Base-by-base conservation (phyloP, 352 stramenopile species). In the Pythium utonaiense region DNA sequence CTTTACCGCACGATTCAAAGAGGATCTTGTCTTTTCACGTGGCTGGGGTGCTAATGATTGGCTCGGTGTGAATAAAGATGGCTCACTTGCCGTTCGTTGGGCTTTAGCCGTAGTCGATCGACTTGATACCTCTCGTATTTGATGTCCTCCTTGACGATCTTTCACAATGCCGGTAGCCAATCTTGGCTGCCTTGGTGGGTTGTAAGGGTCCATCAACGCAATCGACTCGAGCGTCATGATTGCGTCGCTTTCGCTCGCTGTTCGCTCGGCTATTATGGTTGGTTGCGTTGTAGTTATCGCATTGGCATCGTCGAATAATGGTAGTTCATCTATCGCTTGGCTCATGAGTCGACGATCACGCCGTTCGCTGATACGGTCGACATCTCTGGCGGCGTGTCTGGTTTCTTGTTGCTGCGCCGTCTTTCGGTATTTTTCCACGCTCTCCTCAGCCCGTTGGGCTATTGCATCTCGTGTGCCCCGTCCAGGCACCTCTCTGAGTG, bases 191-290 rank as follows among this genome's bases (percentile, higher is more conserved):
- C 6, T 25, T 6, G 40, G 40, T 27, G 40, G 47, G 27, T 49
- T 67, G 22, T 62, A 62, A 17, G n/a, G 53, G 31, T 67, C 53
- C 54, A 62, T 62, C 6, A 53, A 49, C 8, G 38, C 61, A 24
- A 67, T 41, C 14, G 53, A 48, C 31, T 67, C 60, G 3, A 67
- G 53, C 9, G 60, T 61, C 3, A 57, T 5, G 5, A 27, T 9
- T 2, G n/a, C 9, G 9, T 56, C 50, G 12, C 8, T 6, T 19
- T 53, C 27, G n/a, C 25, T 47, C 38, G 16, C 44, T 21, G n/a
- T n/a, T n/a, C n/a, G n/a, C n/a, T n/a, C 12, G 10, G 34, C 7
- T 14, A 5, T 16, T 19, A 13, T 10, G 5, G 3, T 21, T 25
- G 19, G 16, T 14, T 27, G 41, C 28, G 41, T 14, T 8, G 0